Base-by-base conservation (phyloP, 371 early-diverging fungal species). In the Apophysomyces ossiformis region DNA sequence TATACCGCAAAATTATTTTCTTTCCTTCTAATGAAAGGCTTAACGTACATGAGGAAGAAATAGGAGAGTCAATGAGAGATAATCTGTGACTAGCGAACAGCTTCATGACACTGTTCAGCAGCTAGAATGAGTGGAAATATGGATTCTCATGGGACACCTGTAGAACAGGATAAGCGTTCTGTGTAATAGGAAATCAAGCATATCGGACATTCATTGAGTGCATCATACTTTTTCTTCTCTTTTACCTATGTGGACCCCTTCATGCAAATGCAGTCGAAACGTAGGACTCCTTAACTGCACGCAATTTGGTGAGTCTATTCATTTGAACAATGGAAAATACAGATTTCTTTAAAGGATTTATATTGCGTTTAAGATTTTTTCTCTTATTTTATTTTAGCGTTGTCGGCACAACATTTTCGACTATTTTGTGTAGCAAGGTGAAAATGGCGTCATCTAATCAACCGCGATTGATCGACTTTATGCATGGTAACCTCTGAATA, bases 221-320 rank as follows among this genome's bases (percentile, higher is more conserved):
- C 13, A 13, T 21, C 54, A 9, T 50, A 16, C 18, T 7, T 18
- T 47, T 47, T 18, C n/a, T 47, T 16, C 16, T 47, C 16, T 47
- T 47, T 50, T 21, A 21, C 21, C 21, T 21, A 21, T 50, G 35
- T 21, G 7, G 54, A 50, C 54, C 21, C 54, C 54, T 50, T 18
- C 54, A 21, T 50, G 21, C 54, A 50, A 21, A 50, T 50, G 54
- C 54, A 50, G 21, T 21, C 54, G 21, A 50, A 50, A 50, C n/a
- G 5, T 47, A 9, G 41, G 21, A 21, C 54, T 50, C 54, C 54
- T 50, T 50, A 50, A 9, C 54, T 21, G 54, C 21, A 50, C 21
- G n/a, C 54, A 50, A 50, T 50, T 50, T 50, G 21, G 54, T 32
- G 54, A 16, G n/a, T 50, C 21, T 50, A 50, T 21, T 16, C 21